Conservation (phyloP, 1,284 basidiomycete species). For the Naganishia sp. region DNA sequence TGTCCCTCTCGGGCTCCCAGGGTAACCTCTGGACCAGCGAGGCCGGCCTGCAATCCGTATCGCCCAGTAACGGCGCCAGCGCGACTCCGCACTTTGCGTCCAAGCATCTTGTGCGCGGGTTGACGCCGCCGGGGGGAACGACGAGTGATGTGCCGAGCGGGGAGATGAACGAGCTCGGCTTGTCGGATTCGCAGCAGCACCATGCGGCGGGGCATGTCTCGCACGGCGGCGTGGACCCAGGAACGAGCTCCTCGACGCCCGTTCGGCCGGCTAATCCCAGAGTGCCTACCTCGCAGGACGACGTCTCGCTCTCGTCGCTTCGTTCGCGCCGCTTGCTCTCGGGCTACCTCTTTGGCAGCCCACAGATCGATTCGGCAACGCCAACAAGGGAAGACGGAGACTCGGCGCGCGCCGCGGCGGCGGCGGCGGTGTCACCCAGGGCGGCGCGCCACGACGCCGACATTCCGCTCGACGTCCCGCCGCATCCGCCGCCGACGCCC, state of each 20-base stretch:
- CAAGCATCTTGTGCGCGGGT: conserved; percentile 16
- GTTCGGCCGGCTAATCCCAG: conserved; percentile 7
- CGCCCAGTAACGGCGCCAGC: not conserved
- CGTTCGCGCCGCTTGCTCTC: conserved; percentile 47
- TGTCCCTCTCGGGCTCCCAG: conserved; percentile 17
- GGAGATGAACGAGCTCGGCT: not conserved
- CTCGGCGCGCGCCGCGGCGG: too few relatives aligned
- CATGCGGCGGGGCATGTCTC: not conserved
- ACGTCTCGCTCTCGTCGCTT: conserved; percentile 43
- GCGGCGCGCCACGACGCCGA: not conserved
- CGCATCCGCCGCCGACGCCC: conserved; percentile 7
- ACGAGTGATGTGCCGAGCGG: not conserved
- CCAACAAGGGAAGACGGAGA: not conserved
- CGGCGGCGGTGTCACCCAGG: not conserved
- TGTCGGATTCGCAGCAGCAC: conserved; percentile 6
- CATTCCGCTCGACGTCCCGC: conserved; percentile 1
- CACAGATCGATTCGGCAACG: conserved; percentile 35
- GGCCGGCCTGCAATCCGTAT: not conserved
- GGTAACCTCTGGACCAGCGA: too few relatives aligned
- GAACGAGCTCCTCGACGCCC: not conserved
- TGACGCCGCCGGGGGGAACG: conserved; percentile 16
- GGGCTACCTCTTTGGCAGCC: conserved; percentile 52
- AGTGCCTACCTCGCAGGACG: conserved; percentile 31
- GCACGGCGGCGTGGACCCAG: too few relatives aligned
- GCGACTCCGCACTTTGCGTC: conserved; percentile 14